Percentiles rank a stretch among this genome's conserved stretches.
Evolutionary conservation across 371 early-diverging fungal species (phyloP).

Genomic region (Parasitella parasitica): DNA sequence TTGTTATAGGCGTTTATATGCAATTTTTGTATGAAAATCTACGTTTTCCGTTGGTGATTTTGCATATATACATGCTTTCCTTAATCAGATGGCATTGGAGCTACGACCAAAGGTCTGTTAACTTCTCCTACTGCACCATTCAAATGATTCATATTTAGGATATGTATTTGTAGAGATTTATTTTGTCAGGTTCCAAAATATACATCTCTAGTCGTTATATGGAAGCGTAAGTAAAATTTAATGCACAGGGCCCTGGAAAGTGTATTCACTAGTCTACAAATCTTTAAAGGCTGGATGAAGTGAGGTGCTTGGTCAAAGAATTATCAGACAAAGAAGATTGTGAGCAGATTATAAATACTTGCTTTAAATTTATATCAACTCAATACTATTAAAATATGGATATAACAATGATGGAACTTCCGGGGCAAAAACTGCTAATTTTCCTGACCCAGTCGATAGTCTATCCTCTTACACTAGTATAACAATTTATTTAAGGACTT

Average conservation of each 20-base stretch:
- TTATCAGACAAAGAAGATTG: constrained; percentile 61
- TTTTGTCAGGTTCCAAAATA: constrained; percentile 73
- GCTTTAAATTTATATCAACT: not conserved
- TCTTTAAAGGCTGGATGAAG: constrained; percentile 60
- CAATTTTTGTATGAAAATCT: no score
- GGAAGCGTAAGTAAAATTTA: constrained; percentile 53
- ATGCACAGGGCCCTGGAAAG: constrained; percentile 59
- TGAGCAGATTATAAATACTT: not conserved
- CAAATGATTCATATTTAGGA: no score
- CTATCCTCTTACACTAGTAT: constrained; percentile 80
- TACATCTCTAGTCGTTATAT: constrained; percentile 72
- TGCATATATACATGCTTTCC: no score
- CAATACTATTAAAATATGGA: constrained; percentile 63
- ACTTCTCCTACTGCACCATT: no score
- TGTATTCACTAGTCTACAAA: constrained; percentile 79
- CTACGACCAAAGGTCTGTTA: no score
- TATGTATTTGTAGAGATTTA: constrained; percentile 72
- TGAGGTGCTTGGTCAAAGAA: constrained; percentile 56
- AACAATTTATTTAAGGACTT: constrained; percentile 2
- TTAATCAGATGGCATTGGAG: no score
- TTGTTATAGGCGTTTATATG: no score
- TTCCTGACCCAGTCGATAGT: constrained; percentile 74
- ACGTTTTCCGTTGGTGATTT: no score
- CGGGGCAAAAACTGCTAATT: constrained; percentile 52
- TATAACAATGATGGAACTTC: constrained; percentile 82